A percentile compares a stretch with the other conserved stretches of the same genome.
These are phyloP conservation scores for Fusarium graminum DNA, from an alignment of 2,329 filamentous ascomycete species.

Conservation along the genomic window DNA sequence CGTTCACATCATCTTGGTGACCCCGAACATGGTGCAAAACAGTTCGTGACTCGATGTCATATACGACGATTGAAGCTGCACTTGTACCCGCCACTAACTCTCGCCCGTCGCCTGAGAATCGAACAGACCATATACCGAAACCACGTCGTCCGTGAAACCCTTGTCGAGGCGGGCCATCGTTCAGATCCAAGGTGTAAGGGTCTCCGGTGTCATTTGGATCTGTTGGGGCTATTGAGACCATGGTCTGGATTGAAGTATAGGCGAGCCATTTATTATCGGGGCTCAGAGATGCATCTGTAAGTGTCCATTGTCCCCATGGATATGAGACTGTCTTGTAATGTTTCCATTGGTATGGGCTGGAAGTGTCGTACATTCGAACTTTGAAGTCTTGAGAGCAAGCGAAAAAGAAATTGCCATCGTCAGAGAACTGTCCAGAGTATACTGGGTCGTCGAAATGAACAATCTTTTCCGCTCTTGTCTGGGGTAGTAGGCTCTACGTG, in stretches of 20 bases:
- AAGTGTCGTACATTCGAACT: constrained; percentile 97
- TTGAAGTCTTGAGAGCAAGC: constrained; percentile 91
- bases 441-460: constrained; percentile 88
- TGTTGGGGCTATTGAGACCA: constrained; percentile 88
- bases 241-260: constrained; percentile 87
- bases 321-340: constrained; percentile 93
- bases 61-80: constrained; percentile 83
- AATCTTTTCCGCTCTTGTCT: constrained; percentile 82
- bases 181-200: constrained; percentile 82
- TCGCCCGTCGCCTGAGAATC: constrained; percentile 91
- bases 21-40: constrained; percentile 81
- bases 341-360: constrained; percentile 93
- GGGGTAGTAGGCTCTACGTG: constrained; percentile 78
- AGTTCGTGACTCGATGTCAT: constrained; percentile 86
- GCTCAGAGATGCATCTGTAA: constrained; percentile 91
- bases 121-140: constrained; percentile 86
- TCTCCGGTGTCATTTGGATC: constrained; percentile 86
- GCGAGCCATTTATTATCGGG: constrained; percentile 93
- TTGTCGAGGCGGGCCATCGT: constrained; percentile 47
- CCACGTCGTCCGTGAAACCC: constrained; percentile 50
- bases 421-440: constrained; percentile 96
- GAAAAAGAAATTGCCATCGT: constrained; percentile 98
- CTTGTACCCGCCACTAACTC: constrained; percentile 93
- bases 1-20: constrained; percentile 92
- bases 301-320: constrained; percentile 92